Evolutionary conservation across 208 protist species (phyloP), one percentile per base, ranked within the genome.

Genomic region (Leishmania tropica): DNA sequence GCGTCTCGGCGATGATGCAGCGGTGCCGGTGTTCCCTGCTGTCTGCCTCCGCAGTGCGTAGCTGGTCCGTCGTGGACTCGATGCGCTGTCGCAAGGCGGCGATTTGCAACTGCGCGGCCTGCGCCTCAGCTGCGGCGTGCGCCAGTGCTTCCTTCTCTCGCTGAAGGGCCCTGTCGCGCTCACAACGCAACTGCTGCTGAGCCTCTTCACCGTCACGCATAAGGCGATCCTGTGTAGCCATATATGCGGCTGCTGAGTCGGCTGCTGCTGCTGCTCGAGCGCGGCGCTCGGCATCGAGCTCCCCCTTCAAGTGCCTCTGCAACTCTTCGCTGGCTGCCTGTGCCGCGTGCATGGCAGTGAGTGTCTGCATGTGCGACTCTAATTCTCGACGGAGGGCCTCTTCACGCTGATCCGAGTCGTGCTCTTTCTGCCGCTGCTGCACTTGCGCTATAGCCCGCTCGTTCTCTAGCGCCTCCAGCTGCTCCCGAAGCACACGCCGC

Each of bases 261-360:
- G 56, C 75, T 17, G 4, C 56, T 31, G 53, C 54, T 7, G 31
- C 54, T 1, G 35, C 53, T 47, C 75, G 11, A 19, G 75, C 54
- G 56, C 47, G 75, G 35, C 75, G 75, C 75, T 78, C 75, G 37
- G 24, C 76, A 15, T 53, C 76, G 47, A 72, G 45, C 76, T 80
- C 76, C n/a, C 4, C 48, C 48, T 17, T 17, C 37, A 80, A 48
- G 64, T 19, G 19, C 24, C 47, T 28, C 62, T 51, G 76, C 37
- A 42, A 24, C 40, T 48, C 64, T n/a, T 80, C 35, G 60, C 45
- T 68, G 54, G 48, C 58, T 17, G 45, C 37, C 35, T 56, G 76
- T 19, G 64, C 76, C 10, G 37, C 62, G 35, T 56, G 62, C 76
- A 54, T 67, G 7, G 40, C 42, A 13, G 75, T n/a, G 51, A 78